A percentile compares a stretch with the other conserved stretches of the same genome.
These are phyloP conservation scores for Auriscalpium vulgare DNA, from an alignment of 768 basidiomycete genomes.

Conservation along the genomic window DNA sequence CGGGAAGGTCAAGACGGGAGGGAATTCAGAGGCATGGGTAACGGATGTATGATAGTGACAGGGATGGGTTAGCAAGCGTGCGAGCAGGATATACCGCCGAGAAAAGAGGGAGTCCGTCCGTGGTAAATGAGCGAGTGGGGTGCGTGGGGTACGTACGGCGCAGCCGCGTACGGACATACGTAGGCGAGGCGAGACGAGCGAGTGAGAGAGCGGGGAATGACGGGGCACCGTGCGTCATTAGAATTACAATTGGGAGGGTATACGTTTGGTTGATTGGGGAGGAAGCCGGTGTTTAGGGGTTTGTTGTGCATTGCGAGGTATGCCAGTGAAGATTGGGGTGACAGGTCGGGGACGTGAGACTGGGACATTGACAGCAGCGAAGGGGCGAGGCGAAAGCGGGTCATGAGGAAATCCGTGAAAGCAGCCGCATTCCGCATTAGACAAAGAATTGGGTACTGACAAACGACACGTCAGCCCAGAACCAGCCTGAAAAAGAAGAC, in stretches of 20 bases:
- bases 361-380: neutral
- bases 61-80: conserved; percentile 14
- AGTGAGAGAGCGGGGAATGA: conserved; percentile 4
- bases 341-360: neutral
- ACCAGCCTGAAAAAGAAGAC: neutral
- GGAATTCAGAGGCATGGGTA: neutral
- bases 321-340: conserved; percentile 1
- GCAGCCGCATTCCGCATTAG: conserved; percentile 31
- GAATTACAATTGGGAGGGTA: conserved; percentile 19
- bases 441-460: conserved; percentile 84
- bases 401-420: conserved; percentile 12
- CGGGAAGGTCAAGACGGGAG: conserved; percentile 10
- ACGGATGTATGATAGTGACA: neutral
- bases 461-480: conserved; percentile 6
- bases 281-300: neutral
- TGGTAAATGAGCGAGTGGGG: conserved; percentile 13
- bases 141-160: conserved; percentile 8
- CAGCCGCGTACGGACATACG: conserved; percentile 11
- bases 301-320: conserved; percentile 1
- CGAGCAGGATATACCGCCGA: neutral
- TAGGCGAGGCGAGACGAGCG: neutral
- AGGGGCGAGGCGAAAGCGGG: neutral
- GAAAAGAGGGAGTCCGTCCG: conserved; percentile 14
- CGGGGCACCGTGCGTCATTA: conserved; percentile 16
- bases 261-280: neutral